Percentiles rank a stretch among this genome's conserved stretches.
phyloP scores from a whole-genome alignment of 2,329 filamentous ascomycete genomes.

The Didymella pinodella region DNA sequence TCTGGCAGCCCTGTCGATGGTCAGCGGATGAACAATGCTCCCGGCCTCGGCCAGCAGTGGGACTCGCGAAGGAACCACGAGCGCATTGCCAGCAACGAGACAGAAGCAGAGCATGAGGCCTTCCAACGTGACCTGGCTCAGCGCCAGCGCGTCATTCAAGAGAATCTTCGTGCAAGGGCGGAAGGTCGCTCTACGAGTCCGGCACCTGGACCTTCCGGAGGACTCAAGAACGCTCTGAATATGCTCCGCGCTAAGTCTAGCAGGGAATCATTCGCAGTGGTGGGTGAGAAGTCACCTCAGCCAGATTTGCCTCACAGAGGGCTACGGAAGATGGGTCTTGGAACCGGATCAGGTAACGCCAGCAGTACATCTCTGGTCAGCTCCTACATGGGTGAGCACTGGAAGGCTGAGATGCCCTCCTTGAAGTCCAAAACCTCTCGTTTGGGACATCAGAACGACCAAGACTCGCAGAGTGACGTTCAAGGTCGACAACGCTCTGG shows the following conservation, averaged over 20 bases:
- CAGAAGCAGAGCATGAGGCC: constrained; percentile 68
- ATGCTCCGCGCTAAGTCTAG: constrained; percentile 73
- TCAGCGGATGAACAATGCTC: constrained; percentile 23
- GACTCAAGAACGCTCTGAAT: constrained; percentile 65
- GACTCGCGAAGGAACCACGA: constrained; percentile 58
- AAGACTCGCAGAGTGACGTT: constrained; percentile 46
- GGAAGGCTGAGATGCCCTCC: constrained; percentile 37
- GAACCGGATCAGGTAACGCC: constrained; percentile 50
- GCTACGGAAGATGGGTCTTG: constrained; percentile 69
- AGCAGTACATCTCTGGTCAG: constrained; percentile 47
- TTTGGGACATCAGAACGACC: constrained; percentile 45
- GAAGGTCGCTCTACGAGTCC: constrained; percentile 57
- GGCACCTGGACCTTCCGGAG: constrained; percentile 44
- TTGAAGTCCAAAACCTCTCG: constrained; percentile 44
- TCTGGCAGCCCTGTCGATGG: constrained; percentile 48
- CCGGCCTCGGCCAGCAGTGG: constrained; percentile 47
- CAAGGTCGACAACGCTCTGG: constrained; percentile 43
- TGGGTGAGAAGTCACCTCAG: constrained; percentile 38
- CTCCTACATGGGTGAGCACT: constrained; percentile 34
- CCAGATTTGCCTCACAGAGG: constrained; percentile 60
- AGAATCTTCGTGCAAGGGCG: constrained; percentile 74
- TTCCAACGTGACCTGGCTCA: constrained; percentile 77
- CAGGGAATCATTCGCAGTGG: constrained; percentile 67
- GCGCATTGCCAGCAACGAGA: constrained; percentile 60
- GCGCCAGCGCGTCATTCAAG: constrained; percentile 74